Evolutionary conservation across 1,284 basidiomycete genomes (phyloP).

Genomic region (Ustilago hordei): DNA sequence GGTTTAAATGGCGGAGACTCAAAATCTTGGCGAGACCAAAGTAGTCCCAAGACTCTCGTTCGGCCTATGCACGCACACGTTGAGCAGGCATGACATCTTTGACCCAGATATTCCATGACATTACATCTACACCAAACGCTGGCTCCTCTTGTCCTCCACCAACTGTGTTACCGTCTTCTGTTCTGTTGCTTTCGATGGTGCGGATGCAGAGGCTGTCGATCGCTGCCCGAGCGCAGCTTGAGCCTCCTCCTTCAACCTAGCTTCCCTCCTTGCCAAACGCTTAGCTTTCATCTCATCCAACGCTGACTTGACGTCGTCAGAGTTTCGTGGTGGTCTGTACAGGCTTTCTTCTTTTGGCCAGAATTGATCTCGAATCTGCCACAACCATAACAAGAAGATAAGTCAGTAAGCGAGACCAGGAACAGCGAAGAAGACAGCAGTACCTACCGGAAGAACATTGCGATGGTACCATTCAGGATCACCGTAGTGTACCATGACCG

Average conservation of each 20-base stretch:
- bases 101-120: neutral
- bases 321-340: conserved; percentile 53
- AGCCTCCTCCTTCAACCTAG: conserved; percentile 21
- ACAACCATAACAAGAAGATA: neutral
- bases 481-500: conserved; percentile 86
- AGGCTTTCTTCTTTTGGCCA: conserved; percentile 60
- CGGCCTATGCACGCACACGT: too few relatives aligned
- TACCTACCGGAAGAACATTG: conserved; percentile 81
- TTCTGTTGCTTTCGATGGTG: neutral
- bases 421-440: neutral
- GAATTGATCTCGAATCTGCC: conserved; percentile 56
- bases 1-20: too few relatives aligned
- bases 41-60: too few relatives aligned
- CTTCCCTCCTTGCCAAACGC: conserved; percentile 48
- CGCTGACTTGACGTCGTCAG: conserved; percentile 44
- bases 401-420: conserved; percentile 1
- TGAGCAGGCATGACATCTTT: too few relatives aligned
- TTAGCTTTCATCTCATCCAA: conserved; percentile 54
- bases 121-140: conserved; percentile 16
- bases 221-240: conserved; percentile 2
- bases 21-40: too few relatives aligned
- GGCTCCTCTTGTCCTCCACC: conserved; percentile 20
- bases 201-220: neutral
- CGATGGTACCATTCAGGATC: conserved; percentile 83
- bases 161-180: conserved; percentile 11